These are phyloP conservation scores for Epichloe brachyelytri DNA, from an alignment of 2,329 filamentous ascomycete genomes.

Conservation along the genomic window DNA sequence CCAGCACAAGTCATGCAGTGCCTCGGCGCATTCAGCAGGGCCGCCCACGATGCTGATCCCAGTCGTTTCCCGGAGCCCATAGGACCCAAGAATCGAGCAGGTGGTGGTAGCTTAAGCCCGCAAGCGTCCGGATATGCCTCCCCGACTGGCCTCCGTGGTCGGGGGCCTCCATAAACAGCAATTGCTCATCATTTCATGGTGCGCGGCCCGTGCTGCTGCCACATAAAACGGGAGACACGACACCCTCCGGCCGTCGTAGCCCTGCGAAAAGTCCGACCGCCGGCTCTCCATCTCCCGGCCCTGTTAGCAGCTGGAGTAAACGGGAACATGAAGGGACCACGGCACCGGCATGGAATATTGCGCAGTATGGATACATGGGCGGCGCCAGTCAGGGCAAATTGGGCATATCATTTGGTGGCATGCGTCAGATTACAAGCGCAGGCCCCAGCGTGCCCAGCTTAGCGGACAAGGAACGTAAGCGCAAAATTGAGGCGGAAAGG, in stretches of 20 bases:
- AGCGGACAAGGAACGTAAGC: slow-evolving; percentile 67
- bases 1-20: slow-evolving; percentile 93
- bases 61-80: slow-evolving; percentile 61
- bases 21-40: slow-evolving; percentile 78
- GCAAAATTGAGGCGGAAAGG: slow-evolving; percentile 48
- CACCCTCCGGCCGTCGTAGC: slow-evolving; percentile 42
- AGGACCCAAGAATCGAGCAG: slow-evolving; percentile 51
- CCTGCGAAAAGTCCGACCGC: slow-evolving; percentile 44
- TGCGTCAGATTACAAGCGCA: slow-evolving; percentile 82
- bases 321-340: slow-evolving; percentile 69
- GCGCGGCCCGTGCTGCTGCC: slow-evolving; percentile 26
- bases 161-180: slow-evolving; percentile 45
- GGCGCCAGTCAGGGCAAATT: slow-evolving; percentile 93
- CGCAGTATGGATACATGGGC: slow-evolving; percentile 97
- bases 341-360: slow-evolving; percentile 92
- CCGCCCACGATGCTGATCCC: slow-evolving; percentile 64
- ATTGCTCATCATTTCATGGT: slow-evolving; percentile 38
- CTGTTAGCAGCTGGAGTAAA: slow-evolving; percentile 82
- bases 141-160: slow-evolving; percentile 30
- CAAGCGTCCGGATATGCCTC: slow-evolving; percentile 47
- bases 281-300: slow-evolving; percentile 37
- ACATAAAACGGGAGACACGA: slow-evolving; percentile 39
- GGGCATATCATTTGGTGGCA: slow-evolving; percentile 81
- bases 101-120: slow-evolving; percentile 43
- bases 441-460: slow-evolving; percentile 66